Conservation (phyloP, 2,329 filamentous ascomycete species). For the Akanthomyces muscarius region DNA sequence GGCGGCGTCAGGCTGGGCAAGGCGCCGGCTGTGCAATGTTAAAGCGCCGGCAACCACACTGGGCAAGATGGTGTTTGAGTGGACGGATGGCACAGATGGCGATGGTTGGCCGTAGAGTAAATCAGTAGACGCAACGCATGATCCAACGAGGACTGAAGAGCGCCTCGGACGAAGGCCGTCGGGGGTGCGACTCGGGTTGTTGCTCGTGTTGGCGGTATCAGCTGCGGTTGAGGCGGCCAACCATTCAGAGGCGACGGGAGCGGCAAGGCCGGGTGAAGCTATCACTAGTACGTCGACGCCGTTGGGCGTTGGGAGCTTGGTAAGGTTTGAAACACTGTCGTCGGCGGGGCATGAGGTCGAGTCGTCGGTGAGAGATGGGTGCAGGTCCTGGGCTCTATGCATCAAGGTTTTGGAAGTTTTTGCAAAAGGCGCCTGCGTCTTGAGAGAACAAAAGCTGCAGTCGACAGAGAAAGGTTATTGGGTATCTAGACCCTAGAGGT, state of each 20-base stretch:
- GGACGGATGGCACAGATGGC: not conserved
- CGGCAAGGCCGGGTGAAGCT: constrained; percentile 7
- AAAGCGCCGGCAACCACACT: not conserved
- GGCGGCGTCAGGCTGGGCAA: not conserved
- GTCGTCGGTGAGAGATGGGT: not conserved
- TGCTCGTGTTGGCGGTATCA: not conserved
- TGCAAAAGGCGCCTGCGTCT: not conserved
- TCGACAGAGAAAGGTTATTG: not conserved
- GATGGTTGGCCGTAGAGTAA: constrained; percentile 1
- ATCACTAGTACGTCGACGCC: not conserved
- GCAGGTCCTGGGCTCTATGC: not conserved
- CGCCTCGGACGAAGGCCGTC: not conserved
- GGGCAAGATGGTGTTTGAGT: not conserved
- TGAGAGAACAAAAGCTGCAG: not conserved
- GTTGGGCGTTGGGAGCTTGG: not conserved
- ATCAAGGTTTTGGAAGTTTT: constrained; percentile 1
- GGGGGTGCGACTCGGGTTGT: not conserved
- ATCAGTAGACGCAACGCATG: constrained; percentile 9
- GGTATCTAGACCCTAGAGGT: not conserved
- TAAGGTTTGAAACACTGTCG: not conserved
- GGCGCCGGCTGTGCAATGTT: not conserved
- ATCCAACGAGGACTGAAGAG: not conserved
- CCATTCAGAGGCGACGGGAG: not conserved
- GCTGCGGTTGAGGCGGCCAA: not conserved
- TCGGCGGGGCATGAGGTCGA: not conserved